Percentiles rank a stretch among this genome's conserved stretches.
Evolutionary conservation across 495 filamentous ascomycete species (phyloP).

Genomic region (Podospora anserina): DNA sequence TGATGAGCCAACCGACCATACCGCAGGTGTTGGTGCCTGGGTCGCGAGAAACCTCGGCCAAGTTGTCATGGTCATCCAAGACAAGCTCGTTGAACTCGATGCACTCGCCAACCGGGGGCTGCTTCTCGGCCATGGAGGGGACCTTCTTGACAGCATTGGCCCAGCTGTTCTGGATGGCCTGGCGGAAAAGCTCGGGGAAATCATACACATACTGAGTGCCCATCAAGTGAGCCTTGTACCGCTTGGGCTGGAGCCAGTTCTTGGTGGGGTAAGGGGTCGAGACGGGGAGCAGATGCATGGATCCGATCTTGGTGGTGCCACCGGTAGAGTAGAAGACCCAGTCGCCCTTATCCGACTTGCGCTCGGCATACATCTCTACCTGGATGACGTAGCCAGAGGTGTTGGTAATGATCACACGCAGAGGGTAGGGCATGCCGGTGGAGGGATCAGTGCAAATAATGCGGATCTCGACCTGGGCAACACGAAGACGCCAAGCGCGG

Average conservation of each 20-base stretch:
- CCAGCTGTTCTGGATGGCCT: slow-evolving; percentile 97
- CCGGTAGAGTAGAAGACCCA: slow-evolving; percentile 99
- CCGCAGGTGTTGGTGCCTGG: slow-evolving; percentile 92
- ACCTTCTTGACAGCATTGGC: slow-evolving; percentile 65
- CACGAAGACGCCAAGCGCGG: slow-evolving; percentile 92
- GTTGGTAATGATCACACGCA: slow-evolving; percentile 96
- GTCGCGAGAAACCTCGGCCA: slow-evolving; percentile 89
- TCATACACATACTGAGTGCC: slow-evolving; percentile 99
- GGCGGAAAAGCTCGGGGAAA: slow-evolving; percentile 98
- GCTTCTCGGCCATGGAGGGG: slow-evolving; percentile 68
- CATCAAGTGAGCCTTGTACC: slow-evolving; percentile 99
- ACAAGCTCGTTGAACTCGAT: slow-evolving; percentile 94
- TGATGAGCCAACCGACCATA: slow-evolving; percentile 98
- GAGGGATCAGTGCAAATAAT: slow-evolving; percentile 90
- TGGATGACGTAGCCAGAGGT: slow-evolving; percentile 98
- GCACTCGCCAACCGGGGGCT: slow-evolving; percentile 83
- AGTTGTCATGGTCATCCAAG: slow-evolving; percentile 85
- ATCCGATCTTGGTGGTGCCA: slow-evolving; percentile 87
- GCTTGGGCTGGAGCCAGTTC: slow-evolving; percentile 97
- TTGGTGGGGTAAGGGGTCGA: slow-evolving; percentile 94
- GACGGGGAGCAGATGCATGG: slow-evolving; percentile 90
- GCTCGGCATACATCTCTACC: slow-evolving; percentile 95
- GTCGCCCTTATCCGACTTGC: slow-evolving; percentile 93
- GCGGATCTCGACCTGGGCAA: slow-evolving; percentile 95
- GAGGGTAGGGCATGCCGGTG: slow-evolving; percentile 83